Evolutionary conservation across 176 grass and related monocot genomes (phyloP).

Genomic region (Raddia guianensis): DNA sequence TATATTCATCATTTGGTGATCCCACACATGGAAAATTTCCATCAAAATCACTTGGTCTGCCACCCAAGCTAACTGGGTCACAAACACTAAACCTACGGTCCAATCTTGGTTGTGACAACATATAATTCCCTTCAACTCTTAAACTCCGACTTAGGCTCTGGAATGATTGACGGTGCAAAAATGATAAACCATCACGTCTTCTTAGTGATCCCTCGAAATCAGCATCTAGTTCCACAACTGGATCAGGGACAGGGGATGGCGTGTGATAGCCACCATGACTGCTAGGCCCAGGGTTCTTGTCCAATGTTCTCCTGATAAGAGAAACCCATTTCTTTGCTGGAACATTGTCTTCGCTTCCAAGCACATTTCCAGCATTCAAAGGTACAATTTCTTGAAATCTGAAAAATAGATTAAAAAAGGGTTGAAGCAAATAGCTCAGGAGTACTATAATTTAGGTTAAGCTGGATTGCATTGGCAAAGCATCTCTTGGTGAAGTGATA

Average conservation of each 20-base stretch:
- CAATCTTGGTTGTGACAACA: conserved; percentile 55
- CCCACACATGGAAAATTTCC: conserved; percentile 54
- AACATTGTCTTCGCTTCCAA: conserved; percentile 85
- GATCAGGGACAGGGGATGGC: conserved; percentile 77
- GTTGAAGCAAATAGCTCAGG: conserved; percentile 15
- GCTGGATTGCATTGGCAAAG: not conserved
- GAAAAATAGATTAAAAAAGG: not conserved
- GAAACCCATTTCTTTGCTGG: conserved; percentile 91
- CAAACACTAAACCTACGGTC: conserved; percentile 89
- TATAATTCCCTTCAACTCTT: conserved; percentile 61
- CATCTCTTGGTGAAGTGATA: no score
- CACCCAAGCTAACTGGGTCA: conserved; percentile 58
- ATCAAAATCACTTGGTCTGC: conserved; percentile 75
- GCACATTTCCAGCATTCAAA: conserved; percentile 97
- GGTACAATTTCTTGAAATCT: conserved; percentile 99
- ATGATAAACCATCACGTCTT: conserved; percentile 55
- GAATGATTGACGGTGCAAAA: conserved; percentile 84
- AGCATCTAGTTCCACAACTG: conserved; percentile 73
- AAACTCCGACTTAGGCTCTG: conserved; percentile 77
- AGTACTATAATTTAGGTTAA: not conserved
- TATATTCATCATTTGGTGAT: conserved; percentile 61
- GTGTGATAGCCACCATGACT: conserved; percentile 55
- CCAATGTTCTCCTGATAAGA: conserved; percentile 79
- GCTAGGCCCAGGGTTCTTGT: conserved; percentile 60
- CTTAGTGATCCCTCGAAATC: conserved; percentile 84